Percentiles rank a stretch among this genome's conserved stretches.
These are phyloP conservation scores for Globisporangium cylindrosporum DNA, from an alignment of 352 stramenopile species.

Conservation along the genomic window DNA sequence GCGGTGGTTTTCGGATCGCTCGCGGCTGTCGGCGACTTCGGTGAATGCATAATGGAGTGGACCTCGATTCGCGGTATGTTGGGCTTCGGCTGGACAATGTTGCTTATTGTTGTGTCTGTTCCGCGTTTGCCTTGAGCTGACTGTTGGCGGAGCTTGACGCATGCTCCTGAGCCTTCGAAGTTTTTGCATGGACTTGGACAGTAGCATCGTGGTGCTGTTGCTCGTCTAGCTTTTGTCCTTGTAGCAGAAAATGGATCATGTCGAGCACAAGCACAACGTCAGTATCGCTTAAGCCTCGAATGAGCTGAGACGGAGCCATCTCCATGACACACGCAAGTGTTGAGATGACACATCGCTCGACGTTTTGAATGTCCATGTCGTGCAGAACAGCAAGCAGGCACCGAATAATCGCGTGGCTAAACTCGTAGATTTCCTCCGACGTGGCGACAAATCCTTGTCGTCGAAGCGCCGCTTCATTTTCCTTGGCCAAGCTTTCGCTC, in stretches of 20 bases:
- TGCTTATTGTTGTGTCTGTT: too few species aligned
- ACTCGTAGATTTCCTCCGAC: constrained; percentile 40
- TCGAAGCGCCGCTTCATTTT: constrained; percentile 16
- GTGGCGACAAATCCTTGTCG: constrained; percentile 26
- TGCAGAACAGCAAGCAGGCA: constrained; percentile 53
- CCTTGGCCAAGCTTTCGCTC: constrained; percentile 1
- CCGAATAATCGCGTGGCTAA: constrained; percentile 40
- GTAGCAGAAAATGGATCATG: constrained; percentile 63
- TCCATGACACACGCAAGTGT: constrained; percentile 69
- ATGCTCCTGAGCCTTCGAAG: neutral
- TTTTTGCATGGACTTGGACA: neutral
- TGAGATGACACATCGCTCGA: constrained; percentile 59
- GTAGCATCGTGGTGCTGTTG: constrained; percentile 1
- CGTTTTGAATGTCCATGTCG: constrained; percentile 63
- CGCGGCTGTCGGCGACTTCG: too few species aligned
- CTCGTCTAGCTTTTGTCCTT: constrained; percentile 28
- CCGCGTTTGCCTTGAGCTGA: too few species aligned
- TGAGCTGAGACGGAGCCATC: constrained; percentile 61
- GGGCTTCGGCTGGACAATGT: too few species aligned
- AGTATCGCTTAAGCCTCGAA: constrained; percentile 40
- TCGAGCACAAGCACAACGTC: constrained; percentile 70
- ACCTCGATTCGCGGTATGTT: too few species aligned
- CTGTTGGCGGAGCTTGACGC: neutral
- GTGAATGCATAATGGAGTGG: too few species aligned
- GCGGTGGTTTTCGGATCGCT: too few species aligned